Conservation (phyloP, 176 grass and related monocot genomes). For the Hyparrhenia diplandra region DNA sequence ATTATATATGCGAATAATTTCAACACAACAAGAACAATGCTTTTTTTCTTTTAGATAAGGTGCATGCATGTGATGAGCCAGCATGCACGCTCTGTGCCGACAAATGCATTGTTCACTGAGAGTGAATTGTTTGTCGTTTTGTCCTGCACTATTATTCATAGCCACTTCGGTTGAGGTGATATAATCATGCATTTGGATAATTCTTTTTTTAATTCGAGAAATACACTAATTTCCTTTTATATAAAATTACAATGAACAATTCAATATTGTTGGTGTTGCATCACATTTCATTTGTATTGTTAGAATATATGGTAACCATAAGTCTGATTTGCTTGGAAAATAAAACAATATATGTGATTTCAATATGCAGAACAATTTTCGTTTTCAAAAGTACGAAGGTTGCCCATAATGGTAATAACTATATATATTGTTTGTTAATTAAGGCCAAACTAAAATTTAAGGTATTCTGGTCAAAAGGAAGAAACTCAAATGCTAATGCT, state of each 20-base stretch:
- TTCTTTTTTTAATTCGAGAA: neutral
- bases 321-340: too few species aligned
- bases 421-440: too few species aligned
- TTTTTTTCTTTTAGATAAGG: neutral
- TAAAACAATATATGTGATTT: neutral
- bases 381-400: neutral
- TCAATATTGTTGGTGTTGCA: too few species aligned
- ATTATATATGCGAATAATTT: slow-evolving; percentile 10
- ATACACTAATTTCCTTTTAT: neutral
- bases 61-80: slow-evolving; percentile 20
- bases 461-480: too few species aligned
- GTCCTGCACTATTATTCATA: neutral
- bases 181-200: neutral
- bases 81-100: neutral
- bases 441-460: too few species aligned
- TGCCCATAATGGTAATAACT: neutral
- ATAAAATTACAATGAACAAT: neutral
- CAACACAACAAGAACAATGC: slow-evolving; percentile 8
- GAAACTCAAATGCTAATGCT: too few species aligned
- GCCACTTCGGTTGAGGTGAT: neutral
- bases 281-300: too few species aligned
- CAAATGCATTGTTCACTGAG: neutral
- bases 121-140: slow-evolving; percentile 5
- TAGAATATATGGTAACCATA: too few species aligned
- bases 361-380: neutral